Evolutionary conservation across 148 eudicot species (phyloP).

Genomic region (Cornus florida): DNA sequence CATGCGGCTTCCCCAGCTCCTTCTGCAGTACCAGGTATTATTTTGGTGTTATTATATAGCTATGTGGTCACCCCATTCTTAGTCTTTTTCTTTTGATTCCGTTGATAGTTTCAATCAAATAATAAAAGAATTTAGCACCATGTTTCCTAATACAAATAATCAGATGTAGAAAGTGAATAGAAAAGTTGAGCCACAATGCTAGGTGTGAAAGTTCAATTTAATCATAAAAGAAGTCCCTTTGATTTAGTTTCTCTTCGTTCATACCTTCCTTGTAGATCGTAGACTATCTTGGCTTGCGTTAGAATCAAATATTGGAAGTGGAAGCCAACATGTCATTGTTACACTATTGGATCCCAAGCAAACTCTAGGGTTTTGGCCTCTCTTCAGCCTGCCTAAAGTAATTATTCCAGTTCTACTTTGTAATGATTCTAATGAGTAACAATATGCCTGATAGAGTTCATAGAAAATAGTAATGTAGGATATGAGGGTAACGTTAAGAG

Average conservation of each 20-base stretch:
- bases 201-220: not conserved
- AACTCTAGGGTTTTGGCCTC: not conserved
- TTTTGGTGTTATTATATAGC: not conserved
- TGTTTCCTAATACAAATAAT: not conserved
- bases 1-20: slow-evolving; percentile 53
- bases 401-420: not conserved
- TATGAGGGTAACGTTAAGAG: too few species aligned
- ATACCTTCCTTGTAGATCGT: too few species aligned
- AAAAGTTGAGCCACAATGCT: not conserved
- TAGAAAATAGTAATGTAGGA: too few species aligned
- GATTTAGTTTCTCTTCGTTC: too few species aligned
- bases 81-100: not conserved
- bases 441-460: not conserved
- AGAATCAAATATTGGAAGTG: not conserved
- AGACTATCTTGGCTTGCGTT: too few species aligned
- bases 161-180: not conserved
- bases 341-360: not conserved
- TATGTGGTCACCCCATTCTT: not conserved
- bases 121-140: not conserved
- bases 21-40: slow-evolving; percentile 56
- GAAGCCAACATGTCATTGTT: not conserved
- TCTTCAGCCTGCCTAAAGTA: not conserved
- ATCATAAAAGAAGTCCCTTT: too few species aligned
- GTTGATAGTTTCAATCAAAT: too few species aligned
- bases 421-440: not conserved